phyloP scores from a whole-genome alignment of 2,329 filamentous ascomycete genomes.

The Arthrobotrys pseudoclavata region DNA sequence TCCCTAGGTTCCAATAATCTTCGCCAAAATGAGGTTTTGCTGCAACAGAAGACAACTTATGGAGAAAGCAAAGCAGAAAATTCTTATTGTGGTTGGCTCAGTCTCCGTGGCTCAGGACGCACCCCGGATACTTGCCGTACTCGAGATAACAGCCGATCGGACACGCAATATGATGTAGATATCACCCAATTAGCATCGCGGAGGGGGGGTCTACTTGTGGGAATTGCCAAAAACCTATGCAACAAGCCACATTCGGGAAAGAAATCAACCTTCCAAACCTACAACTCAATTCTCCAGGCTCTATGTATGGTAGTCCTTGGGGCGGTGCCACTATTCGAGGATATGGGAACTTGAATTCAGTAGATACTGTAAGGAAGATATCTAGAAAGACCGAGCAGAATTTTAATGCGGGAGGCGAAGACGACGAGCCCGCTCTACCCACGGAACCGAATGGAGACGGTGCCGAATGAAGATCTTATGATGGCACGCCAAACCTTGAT shows the following conservation, averaged over 20 bases:
- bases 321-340: background rate
- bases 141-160: constrained; percentile 14
- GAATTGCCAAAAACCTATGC: background rate
- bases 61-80: background rate
- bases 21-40: background rate
- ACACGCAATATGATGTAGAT: constrained; percentile 7
- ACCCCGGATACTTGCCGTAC: constrained; percentile 11
- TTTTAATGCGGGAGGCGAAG: constrained; percentile 19
- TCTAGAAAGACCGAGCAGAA: background rate
- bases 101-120: background rate
- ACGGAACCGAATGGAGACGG: constrained; percentile 26
- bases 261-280: background rate
- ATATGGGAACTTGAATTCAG: constrained; percentile 26
- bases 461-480: background rate
- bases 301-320: background rate
- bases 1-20: background rate
- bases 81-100: constrained; percentile 7
- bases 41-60: background rate
- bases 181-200: background rate
- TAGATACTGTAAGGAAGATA: constrained; percentile 9
- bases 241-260: background rate
- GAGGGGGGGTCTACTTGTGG: background rate
- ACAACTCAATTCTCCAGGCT: background rate
- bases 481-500: constrained; percentile 18
- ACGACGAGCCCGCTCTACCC: constrained; percentile 16